These are phyloP conservation scores for Gastrolobium bilobum DNA, from an alignment of 306 rosid genomes.

Conservation along the genomic window DNA sequence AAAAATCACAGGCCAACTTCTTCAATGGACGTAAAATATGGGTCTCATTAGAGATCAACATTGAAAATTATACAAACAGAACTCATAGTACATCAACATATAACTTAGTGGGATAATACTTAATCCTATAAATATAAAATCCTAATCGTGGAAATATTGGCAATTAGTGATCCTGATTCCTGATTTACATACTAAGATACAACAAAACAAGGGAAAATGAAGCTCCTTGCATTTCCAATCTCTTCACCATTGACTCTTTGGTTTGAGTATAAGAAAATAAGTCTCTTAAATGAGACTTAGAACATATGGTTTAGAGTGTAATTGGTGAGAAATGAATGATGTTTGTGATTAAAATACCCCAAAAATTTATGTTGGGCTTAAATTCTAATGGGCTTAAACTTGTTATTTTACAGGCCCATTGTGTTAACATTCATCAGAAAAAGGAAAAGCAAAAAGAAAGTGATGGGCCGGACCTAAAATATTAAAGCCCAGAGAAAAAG, in stretches of 20 bases:
- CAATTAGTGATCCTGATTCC: conserved; percentile 34
- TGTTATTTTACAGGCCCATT: too few relatives aligned
- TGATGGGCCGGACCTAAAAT: too few relatives aligned
- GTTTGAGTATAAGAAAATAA: conserved; percentile 34
- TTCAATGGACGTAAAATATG: conserved; percentile 37
- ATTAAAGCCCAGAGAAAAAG: too few relatives aligned
- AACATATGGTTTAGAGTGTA: too few relatives aligned
- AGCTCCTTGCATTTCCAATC: conserved; percentile 40
- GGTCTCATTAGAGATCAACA: conserved; percentile 33
- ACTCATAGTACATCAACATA: conserved; percentile 39
- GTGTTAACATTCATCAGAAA: too few relatives aligned
- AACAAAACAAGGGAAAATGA: conserved; percentile 13
- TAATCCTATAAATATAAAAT: conserved; percentile 42
- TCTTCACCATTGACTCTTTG: conserved; percentile 13
- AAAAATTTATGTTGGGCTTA: too few relatives aligned
- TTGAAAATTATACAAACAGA: conserved; percentile 11
- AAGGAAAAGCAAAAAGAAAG: too few relatives aligned
- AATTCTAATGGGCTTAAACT: too few relatives aligned
- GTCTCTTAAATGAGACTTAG: too few relatives aligned
- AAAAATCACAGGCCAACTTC: conserved; percentile 36
- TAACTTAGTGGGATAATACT: conserved; percentile 21
- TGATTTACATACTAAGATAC: conserved; percentile 35
- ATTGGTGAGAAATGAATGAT: too few relatives aligned
- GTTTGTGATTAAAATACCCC: too few relatives aligned
- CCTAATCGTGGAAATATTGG: conserved; percentile 33